These are phyloP conservation scores for Pseudotsuga menziesii DNA, from an alignment of 75 land plant genomes.

Conservation along the genomic window DNA sequence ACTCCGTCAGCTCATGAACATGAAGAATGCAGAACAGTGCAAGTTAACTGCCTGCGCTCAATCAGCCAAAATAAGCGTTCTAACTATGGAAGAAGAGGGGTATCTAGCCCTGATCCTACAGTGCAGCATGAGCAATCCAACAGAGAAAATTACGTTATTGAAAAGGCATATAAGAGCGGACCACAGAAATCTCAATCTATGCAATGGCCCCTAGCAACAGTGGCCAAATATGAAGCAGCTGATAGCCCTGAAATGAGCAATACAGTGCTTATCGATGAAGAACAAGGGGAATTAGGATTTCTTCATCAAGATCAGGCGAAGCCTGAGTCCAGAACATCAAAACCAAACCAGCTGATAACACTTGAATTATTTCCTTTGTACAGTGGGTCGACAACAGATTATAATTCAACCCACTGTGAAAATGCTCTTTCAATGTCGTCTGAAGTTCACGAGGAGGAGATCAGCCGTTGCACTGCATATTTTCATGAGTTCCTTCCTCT, in stretches of 20 bases:
- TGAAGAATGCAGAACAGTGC: not conserved
- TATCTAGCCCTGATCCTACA: not conserved
- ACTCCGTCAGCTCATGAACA: not conserved
- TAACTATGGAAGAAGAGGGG: not conserved
- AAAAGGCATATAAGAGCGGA: too few relatives aligned
- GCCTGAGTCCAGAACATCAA: too few relatives aligned
- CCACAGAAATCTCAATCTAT: not conserved
- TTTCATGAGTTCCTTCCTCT: conserved; percentile 8
- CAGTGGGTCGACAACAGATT: not conserved
- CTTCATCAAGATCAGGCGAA: not conserved
- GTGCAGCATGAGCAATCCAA: too few relatives aligned
- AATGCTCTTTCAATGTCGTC: not conserved
- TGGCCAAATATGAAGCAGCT: not conserved
- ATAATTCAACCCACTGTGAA: not conserved
- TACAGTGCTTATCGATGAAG: not conserved
- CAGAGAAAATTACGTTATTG: too few relatives aligned
- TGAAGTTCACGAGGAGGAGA: not conserved
- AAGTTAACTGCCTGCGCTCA: not conserved
- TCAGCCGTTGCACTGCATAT: not conserved
- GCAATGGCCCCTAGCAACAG: not conserved
- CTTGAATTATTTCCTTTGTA: conserved; percentile 9
- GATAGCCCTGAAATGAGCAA: not conserved
- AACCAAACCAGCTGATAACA: not conserved
- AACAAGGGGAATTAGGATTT: not conserved
- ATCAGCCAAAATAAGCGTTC: not conserved